Conservation (phyloP, 106 monocot genomes). For the Posidonia australis region DNA sequence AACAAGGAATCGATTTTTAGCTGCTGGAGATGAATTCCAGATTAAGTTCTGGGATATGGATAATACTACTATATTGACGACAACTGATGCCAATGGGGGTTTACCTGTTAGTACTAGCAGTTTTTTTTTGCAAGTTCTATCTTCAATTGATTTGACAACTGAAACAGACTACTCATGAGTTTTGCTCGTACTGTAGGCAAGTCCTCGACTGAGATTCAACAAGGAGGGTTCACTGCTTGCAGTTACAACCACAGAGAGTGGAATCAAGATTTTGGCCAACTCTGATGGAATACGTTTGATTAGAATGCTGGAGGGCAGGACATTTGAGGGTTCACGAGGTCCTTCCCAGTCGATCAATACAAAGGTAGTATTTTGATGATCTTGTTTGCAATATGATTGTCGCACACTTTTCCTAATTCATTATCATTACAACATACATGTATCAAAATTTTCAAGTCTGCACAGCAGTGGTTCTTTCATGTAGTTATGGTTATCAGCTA, state of each 20-base stretch:
- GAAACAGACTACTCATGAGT: background rate
- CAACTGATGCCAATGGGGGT: slow-evolving; percentile 62
- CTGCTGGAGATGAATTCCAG: slow-evolving; percentile 78
- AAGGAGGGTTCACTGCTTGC: slow-evolving; percentile 93
- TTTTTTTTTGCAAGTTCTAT: background rate
- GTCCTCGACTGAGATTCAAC: slow-evolving; percentile 90
- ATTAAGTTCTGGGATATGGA: slow-evolving; percentile 94
- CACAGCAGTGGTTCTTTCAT: background rate
- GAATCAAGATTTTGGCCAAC: slow-evolving; percentile 92
- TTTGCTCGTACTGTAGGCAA: slow-evolving; percentile 41
- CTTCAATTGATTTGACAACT: background rate
- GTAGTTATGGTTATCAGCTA: background rate
- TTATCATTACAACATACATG: too few relatives aligned
- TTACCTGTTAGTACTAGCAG: slow-evolving; percentile 37
- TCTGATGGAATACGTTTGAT: slow-evolving; percentile 87
- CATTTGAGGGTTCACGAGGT: slow-evolving; percentile 85
- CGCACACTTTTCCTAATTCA: too few relatives aligned
- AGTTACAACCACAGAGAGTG: slow-evolving; percentile 86
- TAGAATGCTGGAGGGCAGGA: slow-evolving; percentile 75
- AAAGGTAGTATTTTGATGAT: slow-evolving; percentile 32
- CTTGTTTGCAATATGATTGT: background rate
- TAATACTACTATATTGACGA: slow-evolving; percentile 35
- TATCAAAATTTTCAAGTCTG: too few relatives aligned
- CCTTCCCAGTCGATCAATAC: slow-evolving; percentile 47
- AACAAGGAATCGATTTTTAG: slow-evolving; percentile 59